Base-by-base conservation (phyloP, 352 stramenopile species). In the Blastocystis sp. region DNA sequence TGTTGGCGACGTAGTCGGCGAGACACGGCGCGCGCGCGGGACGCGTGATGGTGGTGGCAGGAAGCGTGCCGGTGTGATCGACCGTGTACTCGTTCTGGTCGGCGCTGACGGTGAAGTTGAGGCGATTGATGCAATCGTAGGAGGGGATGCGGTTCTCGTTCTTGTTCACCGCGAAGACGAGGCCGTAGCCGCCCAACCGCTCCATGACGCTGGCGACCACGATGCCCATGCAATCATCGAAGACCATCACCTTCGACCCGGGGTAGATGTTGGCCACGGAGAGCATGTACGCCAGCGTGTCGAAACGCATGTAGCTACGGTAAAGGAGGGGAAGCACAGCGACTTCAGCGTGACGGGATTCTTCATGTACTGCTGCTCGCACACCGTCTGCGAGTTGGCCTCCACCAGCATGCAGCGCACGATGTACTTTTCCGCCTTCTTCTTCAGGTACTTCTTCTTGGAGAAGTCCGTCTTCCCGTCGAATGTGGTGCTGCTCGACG, bases 391-490 rank as follows among this genome's bases (percentile, higher is more conserved):
- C 19, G 78, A 56, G 60, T 88, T 88, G 9, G 78, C 66, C n/a
- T 88, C 78, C 3, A 88, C 78, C 14, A 88, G 56, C 66, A 88
- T 78, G 52, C 78, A 88, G 38, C 78, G 78, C 62, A 88, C 28
- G 45, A 89, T 86, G 65, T 89, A 89, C 65, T 89, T 89, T 28
- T 89, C 65, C 9, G 86, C 82, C 64, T 89, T 89, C 65, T 89
- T 89, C 61, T 81, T 74, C 2, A 86, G 48, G 48, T 86, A 89
- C 64, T 89, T 89, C 86, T 89, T 84, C 67, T 89, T 88, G 34
- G 86, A 84, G 65, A 89, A 89, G 41, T 84, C 86, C 2, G 86
- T 89, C 66, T 89, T 89, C n/a, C 69, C 62, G 10, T 89, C 86
- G 64, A 84, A 89, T 10, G 86, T 89, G 52, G 76, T 43, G 45